Evolutionary conservation across 306 rosid genomes (phyloP).

Genomic region (Trifolium repens): DNA sequence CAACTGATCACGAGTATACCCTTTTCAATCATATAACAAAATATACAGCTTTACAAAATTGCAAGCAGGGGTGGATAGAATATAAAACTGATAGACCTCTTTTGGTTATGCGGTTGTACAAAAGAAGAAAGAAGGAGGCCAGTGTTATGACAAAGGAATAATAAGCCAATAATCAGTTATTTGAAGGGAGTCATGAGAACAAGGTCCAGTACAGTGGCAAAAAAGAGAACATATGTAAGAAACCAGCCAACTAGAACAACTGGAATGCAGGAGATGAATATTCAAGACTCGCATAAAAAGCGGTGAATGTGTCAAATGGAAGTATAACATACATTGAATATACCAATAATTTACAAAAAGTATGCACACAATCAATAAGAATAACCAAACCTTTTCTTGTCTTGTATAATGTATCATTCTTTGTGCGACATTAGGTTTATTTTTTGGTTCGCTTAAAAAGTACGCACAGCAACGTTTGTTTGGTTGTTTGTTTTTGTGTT

Average conservation of each 20-base stretch:
- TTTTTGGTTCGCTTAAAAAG: not conserved
- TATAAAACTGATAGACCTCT: not conserved
- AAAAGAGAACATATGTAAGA: not conserved
- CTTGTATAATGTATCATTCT: not conserved
- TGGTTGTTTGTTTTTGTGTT: conserved; percentile 61
- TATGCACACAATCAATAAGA: not conserved
- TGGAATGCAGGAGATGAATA: conserved; percentile 1
- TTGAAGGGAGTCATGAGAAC: not conserved
- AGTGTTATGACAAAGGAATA: not conserved
- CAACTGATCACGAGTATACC: not conserved
- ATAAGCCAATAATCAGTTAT: not conserved
- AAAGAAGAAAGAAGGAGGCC: conserved; percentile 7
- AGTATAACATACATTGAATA: not conserved
- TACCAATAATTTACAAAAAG: conserved; percentile 1
- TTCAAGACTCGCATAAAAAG: not conserved
- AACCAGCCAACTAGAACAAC: conserved; percentile 4
- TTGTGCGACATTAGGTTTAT: not conserved
- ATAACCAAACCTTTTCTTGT: not conserved
- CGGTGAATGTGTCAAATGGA: not conserved
- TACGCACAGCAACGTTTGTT: conserved; percentile 53
- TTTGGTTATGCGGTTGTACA: conserved; percentile 1
- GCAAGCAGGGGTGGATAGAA: not conserved
- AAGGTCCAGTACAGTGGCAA: not conserved
- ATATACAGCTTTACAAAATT: not conserved
- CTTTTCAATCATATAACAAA: not conserved